Evolutionary conservation across 805 yeast genomes (phyloP), one percentile per base, ranked within the genome.

Genomic region (Spathaspora arborariae): DNA sequence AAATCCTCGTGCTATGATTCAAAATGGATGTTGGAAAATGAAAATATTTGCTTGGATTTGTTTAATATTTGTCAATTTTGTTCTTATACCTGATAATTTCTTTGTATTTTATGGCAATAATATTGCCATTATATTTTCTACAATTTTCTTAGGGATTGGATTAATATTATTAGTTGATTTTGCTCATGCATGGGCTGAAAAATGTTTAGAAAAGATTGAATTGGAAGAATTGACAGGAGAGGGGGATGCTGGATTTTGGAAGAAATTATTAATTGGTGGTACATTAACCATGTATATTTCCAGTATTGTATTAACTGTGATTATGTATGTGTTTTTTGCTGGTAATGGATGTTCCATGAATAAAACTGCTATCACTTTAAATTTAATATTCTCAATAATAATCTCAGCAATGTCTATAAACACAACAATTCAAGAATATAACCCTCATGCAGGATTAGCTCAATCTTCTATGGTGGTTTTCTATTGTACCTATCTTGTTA

Each of bases 131-230:
- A 67, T 89, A 4, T 84, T 89, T 56, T 88, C 96, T 39, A 85
- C 92, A 2, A 59, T 90, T 4, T 94, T 94, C 67, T 79, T 92
- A 33, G 82, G 94, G 13, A 88, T 94, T 50, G 99, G 99, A 1
- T 76, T 94, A 48, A 85, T 95, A 11, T 72, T 94, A 42, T 71
- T 94, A 42, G 97, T 94, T 26, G 99, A 94, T 65, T 94, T 89
- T 74, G 98, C 99, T 3, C 98, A 94, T 65, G 92, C 92, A 55
- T 94, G 97, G 97, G 97, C 98, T 0, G 99, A 94, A 58, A 87
- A 86, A 6, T 94, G 99, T 64, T 76, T 94, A 45, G 90, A 85
- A 53, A 87, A 89, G 56, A 88, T 94, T 37, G 98, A 94, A 61
- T 82, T 84, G 56, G 92, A 86, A 48, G 81, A 75, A 49, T 53